A percentile compares a stretch with the other conserved stretches of the same genome.
These are phyloP conservation scores for Ogataea sp. DNA, from an alignment of 805 yeast genomes.

Conservation along the genomic window DNA sequence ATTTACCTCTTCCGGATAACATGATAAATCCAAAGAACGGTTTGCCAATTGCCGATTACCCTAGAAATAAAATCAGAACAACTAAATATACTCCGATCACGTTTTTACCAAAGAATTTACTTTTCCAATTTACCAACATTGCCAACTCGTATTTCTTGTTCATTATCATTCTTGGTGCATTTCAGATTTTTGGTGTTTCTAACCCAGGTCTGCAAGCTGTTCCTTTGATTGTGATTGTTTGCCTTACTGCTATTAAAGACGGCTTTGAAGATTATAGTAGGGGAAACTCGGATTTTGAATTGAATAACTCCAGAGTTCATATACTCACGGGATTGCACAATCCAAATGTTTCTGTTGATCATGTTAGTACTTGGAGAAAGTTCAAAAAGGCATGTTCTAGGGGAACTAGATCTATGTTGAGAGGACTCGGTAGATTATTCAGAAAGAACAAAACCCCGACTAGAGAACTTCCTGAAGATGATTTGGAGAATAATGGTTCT, in stretches of 20 bases:
- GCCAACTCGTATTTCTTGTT: constrained; percentile 86
- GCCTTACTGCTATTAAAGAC: constrained; percentile 69
- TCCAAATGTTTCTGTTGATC: constrained; percentile 54
- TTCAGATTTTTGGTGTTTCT: constrained; percentile 73
- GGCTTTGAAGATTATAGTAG: constrained; percentile 77
- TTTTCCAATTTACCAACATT: constrained; percentile 74
- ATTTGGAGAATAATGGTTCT: background rate
- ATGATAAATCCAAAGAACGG: constrained; percentile 49
- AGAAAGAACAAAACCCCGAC: background rate
- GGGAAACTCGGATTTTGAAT: constrained; percentile 61
- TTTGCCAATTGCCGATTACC: constrained; percentile 51
- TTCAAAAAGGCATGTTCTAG: constrained; percentile 42
- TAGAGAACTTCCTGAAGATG: no score
- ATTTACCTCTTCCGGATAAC: constrained; percentile 51
- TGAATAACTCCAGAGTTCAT: constrained; percentile 68
- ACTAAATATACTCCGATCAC: constrained; percentile 90
- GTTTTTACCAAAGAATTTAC: constrained; percentile 79
- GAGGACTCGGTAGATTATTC: background rate
- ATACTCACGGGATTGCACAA: constrained; percentile 49
- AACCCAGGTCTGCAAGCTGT: constrained; percentile 68
- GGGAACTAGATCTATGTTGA: background rate
- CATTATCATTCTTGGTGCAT: constrained; percentile 72
- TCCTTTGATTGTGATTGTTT: constrained; percentile 71
- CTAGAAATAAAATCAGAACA: constrained; percentile 89
- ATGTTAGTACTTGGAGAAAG: constrained; percentile 59